Evolutionary conservation across 192 early-diverging fungal genomes (phyloP).

Genomic region (Coemansia sp.): DNA sequence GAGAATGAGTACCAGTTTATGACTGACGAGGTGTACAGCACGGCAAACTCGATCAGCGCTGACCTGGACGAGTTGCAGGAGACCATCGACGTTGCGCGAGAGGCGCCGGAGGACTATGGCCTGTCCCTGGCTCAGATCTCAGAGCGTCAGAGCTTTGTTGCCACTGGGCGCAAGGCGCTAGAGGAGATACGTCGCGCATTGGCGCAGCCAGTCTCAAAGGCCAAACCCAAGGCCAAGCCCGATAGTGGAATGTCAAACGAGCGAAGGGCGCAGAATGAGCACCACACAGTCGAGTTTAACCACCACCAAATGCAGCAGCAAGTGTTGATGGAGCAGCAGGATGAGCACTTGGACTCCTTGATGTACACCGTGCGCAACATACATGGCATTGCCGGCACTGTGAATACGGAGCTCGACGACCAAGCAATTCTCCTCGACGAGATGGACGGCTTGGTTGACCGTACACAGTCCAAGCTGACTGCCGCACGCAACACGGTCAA

Average conservation of each 20-base stretch:
- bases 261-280: constrained; percentile 1
- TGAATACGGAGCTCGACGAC: constrained; percentile 54
- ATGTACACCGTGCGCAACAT: constrained; percentile 52
- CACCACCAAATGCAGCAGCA: constrained; percentile 45
- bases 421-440: constrained; percentile 52
- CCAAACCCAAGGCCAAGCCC: not conserved
- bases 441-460: constrained; percentile 34
- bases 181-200: constrained; percentile 36
- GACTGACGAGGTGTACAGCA: constrained; percentile 51
- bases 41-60: constrained; percentile 30
- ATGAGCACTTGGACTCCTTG: constrained; percentile 51
- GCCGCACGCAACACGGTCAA: constrained; percentile 34
- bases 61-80: constrained; percentile 48
- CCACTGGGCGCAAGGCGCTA: constrained; percentile 23
- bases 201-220: constrained; percentile 9
- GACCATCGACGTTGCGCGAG: constrained; percentile 39
- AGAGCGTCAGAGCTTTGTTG: constrained; percentile 42
- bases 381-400: constrained; percentile 48
- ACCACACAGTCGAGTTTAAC: constrained; percentile 23
- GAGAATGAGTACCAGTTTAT: constrained; percentile 54
- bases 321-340: constrained; percentile 53
- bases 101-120: constrained; percentile 39
- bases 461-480: constrained; percentile 36
- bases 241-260: not conserved
- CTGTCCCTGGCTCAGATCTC: constrained; percentile 26